Conservation (phyloP, 176 grass and related monocot genomes). For the Lolium multiflorum region DNA sequence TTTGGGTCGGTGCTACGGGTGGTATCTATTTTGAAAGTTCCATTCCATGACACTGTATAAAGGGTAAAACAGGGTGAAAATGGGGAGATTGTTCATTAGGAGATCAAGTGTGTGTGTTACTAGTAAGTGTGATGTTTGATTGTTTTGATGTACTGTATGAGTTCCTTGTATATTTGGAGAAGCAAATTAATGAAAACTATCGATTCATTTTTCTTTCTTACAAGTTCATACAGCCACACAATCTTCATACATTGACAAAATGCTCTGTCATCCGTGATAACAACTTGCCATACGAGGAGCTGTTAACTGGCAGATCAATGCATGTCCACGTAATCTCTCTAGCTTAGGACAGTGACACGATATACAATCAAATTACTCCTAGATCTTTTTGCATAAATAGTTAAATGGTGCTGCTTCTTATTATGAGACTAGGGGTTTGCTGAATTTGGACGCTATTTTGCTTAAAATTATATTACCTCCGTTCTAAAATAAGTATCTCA, state of each 20-base stretch:
- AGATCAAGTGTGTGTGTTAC: background rate
- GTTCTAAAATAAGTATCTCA: too few species aligned
- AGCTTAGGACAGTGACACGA: too few species aligned
- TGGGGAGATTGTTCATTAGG: background rate
- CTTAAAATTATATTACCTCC: too few species aligned
- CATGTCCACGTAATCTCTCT: background rate
- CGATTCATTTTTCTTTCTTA: background rate
- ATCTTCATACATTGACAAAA: background rate
- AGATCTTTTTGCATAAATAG: too few species aligned
- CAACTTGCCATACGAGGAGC: background rate
- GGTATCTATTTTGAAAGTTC: constrained; percentile 3
- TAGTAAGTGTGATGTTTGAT: background rate
- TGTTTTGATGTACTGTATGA: constrained; percentile 18
- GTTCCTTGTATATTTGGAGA: background rate
- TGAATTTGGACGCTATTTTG: too few species aligned
- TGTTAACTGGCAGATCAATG: background rate
- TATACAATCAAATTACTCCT: too few species aligned
- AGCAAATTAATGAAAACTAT: background rate
- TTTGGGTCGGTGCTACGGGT: constrained; percentile 16
- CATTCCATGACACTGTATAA: too few species aligned
- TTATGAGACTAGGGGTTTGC: too few species aligned
- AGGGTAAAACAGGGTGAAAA: background rate
- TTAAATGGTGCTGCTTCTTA: too few species aligned
- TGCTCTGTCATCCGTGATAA: background rate
- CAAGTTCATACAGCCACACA: too few species aligned